phyloP scores from a whole-genome alignment of 305 asterid genomes.

The Caryopteris hybrid region DNA sequence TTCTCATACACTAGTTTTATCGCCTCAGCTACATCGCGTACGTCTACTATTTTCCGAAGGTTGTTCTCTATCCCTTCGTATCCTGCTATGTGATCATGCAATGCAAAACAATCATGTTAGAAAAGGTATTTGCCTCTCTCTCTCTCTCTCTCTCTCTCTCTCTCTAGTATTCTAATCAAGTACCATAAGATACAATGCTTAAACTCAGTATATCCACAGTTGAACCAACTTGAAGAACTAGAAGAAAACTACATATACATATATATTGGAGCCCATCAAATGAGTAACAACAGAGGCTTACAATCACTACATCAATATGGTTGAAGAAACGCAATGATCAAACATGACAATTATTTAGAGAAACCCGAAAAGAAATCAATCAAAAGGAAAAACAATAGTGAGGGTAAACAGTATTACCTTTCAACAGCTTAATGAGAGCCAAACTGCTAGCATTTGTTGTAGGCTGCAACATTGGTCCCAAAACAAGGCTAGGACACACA shows the following conservation, averaged over 20 bases:
- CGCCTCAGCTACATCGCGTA: conserved; percentile 68
- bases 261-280: no score
- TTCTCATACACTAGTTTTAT: conserved; percentile 51
- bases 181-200: no score
- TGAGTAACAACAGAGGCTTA: no score
- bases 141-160: background rate
- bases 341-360: no score
- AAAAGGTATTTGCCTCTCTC: background rate
- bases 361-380: no score
- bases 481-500: conserved; percentile 47
- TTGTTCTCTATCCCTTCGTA: conserved; percentile 41
- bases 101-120: background rate
- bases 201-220: no score
- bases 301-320: no score
- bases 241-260: no score
- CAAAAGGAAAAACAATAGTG: no score
- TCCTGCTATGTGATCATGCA: conserved; percentile 38
- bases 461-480: conserved; percentile 70
- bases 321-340: no score
- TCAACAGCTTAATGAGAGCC: conserved; percentile 49
- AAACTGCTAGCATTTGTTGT: conserved; percentile 56
- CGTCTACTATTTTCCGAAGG: conserved; percentile 43
- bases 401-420: conserved; percentile 44
- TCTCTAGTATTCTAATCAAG: no score
- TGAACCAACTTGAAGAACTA: no score